phyloP scores from a whole-genome alignment of 1,284 basidiomycete species.

The Leccinum solheimii region DNA sequence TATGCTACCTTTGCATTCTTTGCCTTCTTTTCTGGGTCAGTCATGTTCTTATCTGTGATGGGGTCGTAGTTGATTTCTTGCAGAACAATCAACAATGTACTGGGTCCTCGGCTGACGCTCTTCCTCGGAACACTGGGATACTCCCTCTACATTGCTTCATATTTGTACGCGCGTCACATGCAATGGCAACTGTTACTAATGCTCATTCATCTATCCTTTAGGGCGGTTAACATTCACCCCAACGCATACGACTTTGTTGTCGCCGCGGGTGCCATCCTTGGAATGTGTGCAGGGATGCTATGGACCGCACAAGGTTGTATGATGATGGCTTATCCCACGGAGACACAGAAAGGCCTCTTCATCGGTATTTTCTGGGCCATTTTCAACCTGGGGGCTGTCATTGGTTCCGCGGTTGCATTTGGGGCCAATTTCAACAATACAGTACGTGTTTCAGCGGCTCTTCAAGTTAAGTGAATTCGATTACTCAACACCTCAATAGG shows the following conservation, averaged over 20 bases:
- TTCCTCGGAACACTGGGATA: slow-evolving; percentile 72
- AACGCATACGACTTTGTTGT: slow-evolving; percentile 67
- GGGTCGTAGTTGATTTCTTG: background rate
- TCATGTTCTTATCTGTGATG: slow-evolving; percentile 7
- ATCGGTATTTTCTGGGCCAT: slow-evolving; percentile 80
- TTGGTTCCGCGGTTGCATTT: slow-evolving; percentile 67
- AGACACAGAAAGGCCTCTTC: slow-evolving; percentile 73
- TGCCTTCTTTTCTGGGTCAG: slow-evolving; percentile 44
- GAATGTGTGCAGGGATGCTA: slow-evolving; percentile 81
- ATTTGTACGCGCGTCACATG: slow-evolving; percentile 48
- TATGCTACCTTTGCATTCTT: slow-evolving; percentile 68
- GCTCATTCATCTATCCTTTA: slow-evolving; percentile 28
- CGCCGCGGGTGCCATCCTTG: slow-evolving; percentile 76
- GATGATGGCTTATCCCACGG: slow-evolving; percentile 83
- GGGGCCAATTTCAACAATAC: slow-evolving; percentile 54
- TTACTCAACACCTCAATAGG: slow-evolving; percentile 12
- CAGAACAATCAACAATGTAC: slow-evolving; percentile 73
- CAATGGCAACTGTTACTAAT: background rate
- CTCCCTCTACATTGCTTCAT: slow-evolving; percentile 72
- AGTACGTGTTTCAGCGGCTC: slow-evolving; percentile 30
- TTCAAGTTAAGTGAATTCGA: background rate
- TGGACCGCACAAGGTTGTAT: slow-evolving; percentile 85
- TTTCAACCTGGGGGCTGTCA: slow-evolving; percentile 72
- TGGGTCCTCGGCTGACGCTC: slow-evolving; percentile 74
- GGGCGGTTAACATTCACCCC: slow-evolving; percentile 67